Evolutionary conservation across 352 stramenopile species (phyloP).

Genomic region (Phytophthora tubulina): DNA sequence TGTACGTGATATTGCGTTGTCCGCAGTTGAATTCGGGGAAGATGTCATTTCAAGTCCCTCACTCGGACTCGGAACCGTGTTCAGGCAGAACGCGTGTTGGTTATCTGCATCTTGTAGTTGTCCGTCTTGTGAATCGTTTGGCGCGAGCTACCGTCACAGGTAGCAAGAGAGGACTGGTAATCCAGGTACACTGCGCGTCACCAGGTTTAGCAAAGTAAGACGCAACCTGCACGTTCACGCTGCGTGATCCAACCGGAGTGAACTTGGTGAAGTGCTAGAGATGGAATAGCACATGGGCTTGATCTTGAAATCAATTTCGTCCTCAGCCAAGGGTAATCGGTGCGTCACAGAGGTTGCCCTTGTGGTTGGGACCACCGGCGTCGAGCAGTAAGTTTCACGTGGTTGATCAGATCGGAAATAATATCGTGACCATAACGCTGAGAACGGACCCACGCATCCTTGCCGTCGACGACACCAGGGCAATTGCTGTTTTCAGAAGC

Average conservation of each 20-base stretch:
- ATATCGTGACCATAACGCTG: constrained; percentile 92
- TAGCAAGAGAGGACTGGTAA: constrained; percentile 61
- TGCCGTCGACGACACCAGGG: constrained; percentile 61
- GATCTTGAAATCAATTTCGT: constrained; percentile 63
- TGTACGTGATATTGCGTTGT: constrained; percentile 32
- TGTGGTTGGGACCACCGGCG: constrained; percentile 91
- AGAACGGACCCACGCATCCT: constrained; percentile 79
- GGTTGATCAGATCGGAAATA: constrained; percentile 90
- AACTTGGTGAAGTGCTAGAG: constrained; percentile 87
- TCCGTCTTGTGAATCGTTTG: constrained; percentile 60
- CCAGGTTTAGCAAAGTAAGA: constrained; percentile 61
- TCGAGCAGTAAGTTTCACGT: constrained; percentile 92
- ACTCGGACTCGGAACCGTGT: constrained; percentile 42
- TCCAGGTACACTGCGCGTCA: constrained; percentile 57
- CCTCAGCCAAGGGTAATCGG: constrained; percentile 74
- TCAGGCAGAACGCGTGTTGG: constrained; percentile 65
- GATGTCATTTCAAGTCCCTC: constrained; percentile 53
- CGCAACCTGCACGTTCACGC: constrained; percentile 57
- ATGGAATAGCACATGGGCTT: constrained; percentile 92
- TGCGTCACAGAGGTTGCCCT: constrained; percentile 80
- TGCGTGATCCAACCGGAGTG: constrained; percentile 68
- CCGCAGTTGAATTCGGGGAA: constrained; percentile 42
- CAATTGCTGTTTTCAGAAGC: constrained; percentile 80
- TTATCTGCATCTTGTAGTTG: constrained; percentile 75
- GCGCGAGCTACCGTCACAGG: constrained; percentile 68